phyloP scores from a whole-genome alignment of 208 protist genomes.

The Trypanosoma mega region DNA sequence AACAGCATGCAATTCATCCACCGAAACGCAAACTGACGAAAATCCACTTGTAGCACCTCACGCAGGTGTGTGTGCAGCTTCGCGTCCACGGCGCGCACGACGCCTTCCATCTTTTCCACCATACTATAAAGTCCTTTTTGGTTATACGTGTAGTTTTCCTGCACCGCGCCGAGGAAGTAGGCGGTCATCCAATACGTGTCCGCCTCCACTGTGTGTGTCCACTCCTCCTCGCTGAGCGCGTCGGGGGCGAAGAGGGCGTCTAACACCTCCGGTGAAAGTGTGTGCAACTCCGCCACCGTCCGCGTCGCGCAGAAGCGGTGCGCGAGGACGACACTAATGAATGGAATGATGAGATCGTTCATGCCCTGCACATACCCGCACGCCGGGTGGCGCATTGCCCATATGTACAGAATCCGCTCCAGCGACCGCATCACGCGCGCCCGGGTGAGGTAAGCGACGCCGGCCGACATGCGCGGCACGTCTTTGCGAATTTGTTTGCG shows the following conservation, averaged over 20 bases:
- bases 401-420: conserved; percentile 92
- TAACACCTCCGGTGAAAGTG: conserved; percentile 33
- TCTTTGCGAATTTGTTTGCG: conserved; percentile 89
- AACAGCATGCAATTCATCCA: conserved; percentile 94
- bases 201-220: conserved; percentile 80
- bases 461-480: conserved; percentile 81
- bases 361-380: conserved; percentile 95
- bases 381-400: conserved; percentile 91
- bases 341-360: conserved; percentile 92
- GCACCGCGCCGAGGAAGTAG: conserved; percentile 79
- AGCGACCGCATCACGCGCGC: conserved; percentile 64
- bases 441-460: conserved; percentile 64
- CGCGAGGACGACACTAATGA: conserved; percentile 86
- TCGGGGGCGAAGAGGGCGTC: conserved; percentile 33
- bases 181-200: conserved; percentile 91
- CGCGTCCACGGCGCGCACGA: conserved; percentile 64
- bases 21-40: conserved; percentile 86
- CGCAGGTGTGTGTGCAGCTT: conserved; percentile 55
- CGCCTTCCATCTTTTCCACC: conserved; percentile 75
- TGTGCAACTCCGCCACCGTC: conserved; percentile 48
- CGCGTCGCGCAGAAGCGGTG: conserved; percentile 43
- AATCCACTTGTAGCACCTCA: conserved; percentile 52
- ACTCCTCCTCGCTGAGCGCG: conserved; percentile 44
- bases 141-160: conserved; percentile 91
- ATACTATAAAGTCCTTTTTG: conserved; percentile 89